A percentile compares a stretch with the other conserved stretches of the same genome.
Evolutionary conservation across 306 rosid species (phyloP).

Genomic region (Luffa aegyptiaca): DNA sequence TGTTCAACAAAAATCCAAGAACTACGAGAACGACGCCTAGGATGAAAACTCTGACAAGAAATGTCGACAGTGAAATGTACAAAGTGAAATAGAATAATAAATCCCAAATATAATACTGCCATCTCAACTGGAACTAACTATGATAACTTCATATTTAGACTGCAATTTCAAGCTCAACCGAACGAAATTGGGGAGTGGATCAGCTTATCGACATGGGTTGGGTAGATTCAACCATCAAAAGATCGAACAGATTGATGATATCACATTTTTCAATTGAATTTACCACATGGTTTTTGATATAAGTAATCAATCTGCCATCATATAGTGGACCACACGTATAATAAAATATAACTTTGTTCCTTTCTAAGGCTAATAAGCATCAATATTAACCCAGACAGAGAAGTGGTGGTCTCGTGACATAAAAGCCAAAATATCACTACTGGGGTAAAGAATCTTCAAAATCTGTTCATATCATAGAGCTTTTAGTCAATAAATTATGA

Average conservation of each 20-base stretch:
- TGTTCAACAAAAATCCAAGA: neutral
- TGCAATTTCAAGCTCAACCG: neutral
- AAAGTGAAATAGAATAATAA: neutral
- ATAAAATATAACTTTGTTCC: neutral
- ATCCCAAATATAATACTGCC: neutral
- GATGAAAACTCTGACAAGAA: neutral
- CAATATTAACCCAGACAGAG: conserved; percentile 1
- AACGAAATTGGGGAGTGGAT: neutral
- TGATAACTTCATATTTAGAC: neutral
- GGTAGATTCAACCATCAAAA: neutral
- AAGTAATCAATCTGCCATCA: neutral
- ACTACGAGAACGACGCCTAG: neutral
- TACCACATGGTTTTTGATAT: neutral
- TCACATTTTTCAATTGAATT: neutral
- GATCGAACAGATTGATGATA: neutral
- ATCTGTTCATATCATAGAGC: neutral
- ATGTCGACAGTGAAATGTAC: neutral
- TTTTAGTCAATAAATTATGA: conserved; percentile 2
- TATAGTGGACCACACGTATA: neutral
- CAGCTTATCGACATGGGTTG: neutral
- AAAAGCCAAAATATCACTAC: conserved; percentile 1
- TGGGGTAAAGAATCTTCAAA: conserved; percentile 7
- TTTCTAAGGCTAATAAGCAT: neutral
- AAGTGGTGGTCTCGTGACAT: conserved; percentile 8
- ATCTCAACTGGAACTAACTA: neutral